These are phyloP conservation scores for Phlyctochytrium arcticum DNA, from an alignment of 192 early-diverging fungal species.

Conservation along the genomic window DNA sequence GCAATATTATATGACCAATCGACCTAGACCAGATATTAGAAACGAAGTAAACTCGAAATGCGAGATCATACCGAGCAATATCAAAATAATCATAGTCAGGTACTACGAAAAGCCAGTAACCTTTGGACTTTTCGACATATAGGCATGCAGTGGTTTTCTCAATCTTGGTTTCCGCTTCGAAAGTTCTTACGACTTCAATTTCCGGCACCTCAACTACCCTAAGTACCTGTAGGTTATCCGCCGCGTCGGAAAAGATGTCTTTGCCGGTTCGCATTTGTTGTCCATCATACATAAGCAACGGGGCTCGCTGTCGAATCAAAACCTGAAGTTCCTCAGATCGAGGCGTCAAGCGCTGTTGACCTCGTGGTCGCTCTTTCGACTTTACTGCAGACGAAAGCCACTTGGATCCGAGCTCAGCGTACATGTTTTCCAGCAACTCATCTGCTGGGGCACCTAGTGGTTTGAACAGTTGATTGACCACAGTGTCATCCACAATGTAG, in stretches of 20 bases:
- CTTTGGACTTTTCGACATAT: constrained; percentile 24
- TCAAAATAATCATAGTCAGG: constrained; percentile 76
- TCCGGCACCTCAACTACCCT: constrained; percentile 63
- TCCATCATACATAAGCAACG: constrained; percentile 69
- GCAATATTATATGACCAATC: constrained; percentile 64
- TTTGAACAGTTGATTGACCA: constrained; percentile 65
- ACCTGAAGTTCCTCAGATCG: constrained; percentile 50
- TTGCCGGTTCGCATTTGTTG: constrained; percentile 37
- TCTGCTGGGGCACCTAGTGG: constrained; percentile 74
- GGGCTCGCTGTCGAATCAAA: constrained; percentile 69
- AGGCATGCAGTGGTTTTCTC: constrained; percentile 64
- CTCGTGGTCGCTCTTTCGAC: constrained; percentile 49
- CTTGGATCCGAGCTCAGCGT: constrained; percentile 55
- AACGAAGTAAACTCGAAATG: neutral
- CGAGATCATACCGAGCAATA: constrained; percentile 51
- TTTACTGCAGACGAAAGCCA: constrained; percentile 64
- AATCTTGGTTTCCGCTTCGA: constrained; percentile 33
- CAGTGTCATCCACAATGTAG: constrained; percentile 75
- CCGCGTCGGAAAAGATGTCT: constrained; percentile 40
- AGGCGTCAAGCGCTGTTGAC: constrained; percentile 28
- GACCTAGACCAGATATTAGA: constrained; percentile 31
- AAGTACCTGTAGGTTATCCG: constrained; percentile 55
- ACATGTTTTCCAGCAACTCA: constrained; percentile 60
- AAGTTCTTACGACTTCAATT: constrained; percentile 58
- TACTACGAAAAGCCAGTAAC: constrained; percentile 38